Evolutionary conservation across 768 basidiomycete genomes (phyloP).

Genomic region (Exsudoporus frostii): DNA sequence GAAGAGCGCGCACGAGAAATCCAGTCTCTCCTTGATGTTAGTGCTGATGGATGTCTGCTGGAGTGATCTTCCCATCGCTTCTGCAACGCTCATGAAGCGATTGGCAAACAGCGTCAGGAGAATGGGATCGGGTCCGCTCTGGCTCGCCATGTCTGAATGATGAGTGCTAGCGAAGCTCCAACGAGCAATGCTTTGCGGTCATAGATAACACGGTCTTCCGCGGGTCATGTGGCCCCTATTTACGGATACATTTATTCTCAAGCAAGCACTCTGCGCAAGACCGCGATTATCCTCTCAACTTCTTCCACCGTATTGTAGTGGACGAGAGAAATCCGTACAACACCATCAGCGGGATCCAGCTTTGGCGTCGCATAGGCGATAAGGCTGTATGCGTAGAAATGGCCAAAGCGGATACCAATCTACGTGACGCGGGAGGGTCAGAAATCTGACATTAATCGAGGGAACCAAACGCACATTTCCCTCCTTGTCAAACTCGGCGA

Average conservation of each 20-base stretch:
- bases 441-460: not conserved
- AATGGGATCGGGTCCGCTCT: constrained; percentile 70
- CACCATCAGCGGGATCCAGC: constrained; percentile 58
- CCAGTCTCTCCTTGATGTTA: constrained; percentile 94
- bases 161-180: not conserved
- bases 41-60: constrained; percentile 89
- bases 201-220: not conserved
- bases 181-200: not conserved
- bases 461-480: constrained; percentile 49
- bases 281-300: constrained; percentile 54
- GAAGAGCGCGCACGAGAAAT: constrained; percentile 94
- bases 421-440: constrained; percentile 23
- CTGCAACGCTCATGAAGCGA: constrained; percentile 96
- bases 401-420: constrained; percentile 77
- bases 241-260: not conserved
- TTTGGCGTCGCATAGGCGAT: constrained; percentile 52
- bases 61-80: constrained; percentile 90
- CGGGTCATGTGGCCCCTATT: constrained; percentile 1
- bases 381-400: constrained; percentile 74
- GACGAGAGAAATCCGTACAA: constrained; percentile 72
- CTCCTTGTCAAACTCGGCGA: constrained; percentile 59
- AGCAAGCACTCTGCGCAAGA: constrained; percentile 50
- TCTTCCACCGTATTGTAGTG: constrained; percentile 79
- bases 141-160: constrained; percentile 14
- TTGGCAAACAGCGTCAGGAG: constrained; percentile 90